These are phyloP conservation scores for Acacia crassicarpa DNA, from an alignment of 306 rosid species.

Conservation along the genomic window DNA sequence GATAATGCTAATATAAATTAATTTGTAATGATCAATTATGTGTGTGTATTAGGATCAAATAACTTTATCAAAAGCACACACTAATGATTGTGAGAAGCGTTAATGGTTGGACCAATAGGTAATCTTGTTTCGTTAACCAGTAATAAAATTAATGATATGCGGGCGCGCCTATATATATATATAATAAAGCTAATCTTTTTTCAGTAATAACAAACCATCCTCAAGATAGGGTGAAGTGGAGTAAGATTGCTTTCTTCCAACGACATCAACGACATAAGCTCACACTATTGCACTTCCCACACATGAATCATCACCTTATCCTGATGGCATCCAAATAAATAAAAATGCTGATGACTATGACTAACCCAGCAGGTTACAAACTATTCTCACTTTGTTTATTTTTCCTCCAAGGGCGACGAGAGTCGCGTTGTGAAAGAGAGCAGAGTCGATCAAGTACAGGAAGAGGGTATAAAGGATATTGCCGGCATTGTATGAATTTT, in stretches of 20 bases:
- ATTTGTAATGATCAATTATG: too few relatives aligned
- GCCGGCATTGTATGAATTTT: conserved; percentile 27
- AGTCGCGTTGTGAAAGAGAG: conserved; percentile 44
- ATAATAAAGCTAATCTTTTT: too few relatives aligned
- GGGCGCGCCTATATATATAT: too few relatives aligned
- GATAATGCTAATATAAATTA: not conserved
- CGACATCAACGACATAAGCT: too few relatives aligned
- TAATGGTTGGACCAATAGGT: not conserved
- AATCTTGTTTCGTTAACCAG: not conserved
- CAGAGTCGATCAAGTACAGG: conserved; percentile 23
- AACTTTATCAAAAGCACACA: not conserved
- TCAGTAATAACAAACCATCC: not conserved
- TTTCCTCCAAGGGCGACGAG: conserved; percentile 58
- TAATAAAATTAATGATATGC: too few relatives aligned
- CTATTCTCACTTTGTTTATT: conserved; percentile 20
- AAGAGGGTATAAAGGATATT: conserved; percentile 39
- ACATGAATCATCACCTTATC: too few relatives aligned
- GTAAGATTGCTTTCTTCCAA: too few relatives aligned
- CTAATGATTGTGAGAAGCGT: not conserved
- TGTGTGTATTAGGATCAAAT: too few relatives aligned
- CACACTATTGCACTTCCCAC: too few relatives aligned
- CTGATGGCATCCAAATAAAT: conserved; percentile 9
- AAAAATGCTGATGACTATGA: conserved; percentile 10
- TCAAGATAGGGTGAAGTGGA: too few relatives aligned
- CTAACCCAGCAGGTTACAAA: conserved; percentile 23